Percentiles rank a stretch among this genome's conserved stretches.
These are phyloP conservation scores for Vitis hybrid DNA, from an alignment of 177 flowering plant species.

Conservation along the genomic window DNA sequence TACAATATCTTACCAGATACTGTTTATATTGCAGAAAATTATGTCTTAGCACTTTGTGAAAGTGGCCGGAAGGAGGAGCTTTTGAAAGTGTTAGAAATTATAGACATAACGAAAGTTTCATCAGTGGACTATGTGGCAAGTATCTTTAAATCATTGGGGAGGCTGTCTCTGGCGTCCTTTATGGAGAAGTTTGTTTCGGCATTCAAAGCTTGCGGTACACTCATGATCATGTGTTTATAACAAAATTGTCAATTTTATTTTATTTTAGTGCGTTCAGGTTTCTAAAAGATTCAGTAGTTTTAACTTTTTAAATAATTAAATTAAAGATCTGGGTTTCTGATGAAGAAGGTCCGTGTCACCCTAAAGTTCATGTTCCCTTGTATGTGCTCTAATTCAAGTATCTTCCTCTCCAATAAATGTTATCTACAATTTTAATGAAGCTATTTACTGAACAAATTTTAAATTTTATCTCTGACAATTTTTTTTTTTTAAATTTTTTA, in stretches of 20 bases:
- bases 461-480: no score
- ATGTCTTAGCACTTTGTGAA: conserved; percentile 74
- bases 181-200: conserved; percentile 54
- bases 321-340: no score
- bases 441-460: no score
- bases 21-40: conserved; percentile 51
- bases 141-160: conserved; percentile 71
- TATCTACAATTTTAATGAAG: no score
- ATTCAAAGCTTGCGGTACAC: conserved; percentile 52
- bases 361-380: no score
- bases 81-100: conserved; percentile 47
- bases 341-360: no score
- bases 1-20: neutral
- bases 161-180: conserved; percentile 42
- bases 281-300: neutral
- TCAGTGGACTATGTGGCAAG: conserved; percentile 32
- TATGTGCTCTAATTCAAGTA: no score
- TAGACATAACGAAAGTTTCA: conserved; percentile 62
- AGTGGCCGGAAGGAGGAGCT: conserved; percentile 51
- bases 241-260: neutral
- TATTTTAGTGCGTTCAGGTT: neutral
- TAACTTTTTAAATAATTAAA: neutral
- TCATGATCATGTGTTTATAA: conserved; percentile 3
- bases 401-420: no score
- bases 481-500: no score